These are phyloP conservation scores for Backusella psychrophila DNA, from an alignment of 192 early-diverging fungal species.

Conservation along the genomic window DNA sequence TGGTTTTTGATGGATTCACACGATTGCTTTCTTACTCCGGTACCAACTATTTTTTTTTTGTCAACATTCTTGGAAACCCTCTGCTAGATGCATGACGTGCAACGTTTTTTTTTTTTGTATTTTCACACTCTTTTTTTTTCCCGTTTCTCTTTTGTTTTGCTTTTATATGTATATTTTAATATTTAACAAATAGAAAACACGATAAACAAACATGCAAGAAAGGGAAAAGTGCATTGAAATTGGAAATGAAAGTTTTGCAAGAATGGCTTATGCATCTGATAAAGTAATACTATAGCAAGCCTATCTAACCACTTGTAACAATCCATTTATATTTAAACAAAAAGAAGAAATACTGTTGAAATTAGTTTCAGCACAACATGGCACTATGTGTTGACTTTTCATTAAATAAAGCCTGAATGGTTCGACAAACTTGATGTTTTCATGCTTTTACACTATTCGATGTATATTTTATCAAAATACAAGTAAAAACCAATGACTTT, in stretches of 20 bases:
- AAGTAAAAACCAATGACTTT: not conserved
- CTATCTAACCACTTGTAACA: not conserved
- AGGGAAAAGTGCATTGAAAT: not conserved
- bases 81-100: not conserved
- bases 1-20: conserved; percentile 4
- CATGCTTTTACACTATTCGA: not conserved
- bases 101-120: not conserved
- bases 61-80: not conserved
- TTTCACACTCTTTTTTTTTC: not conserved
- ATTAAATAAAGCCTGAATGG: not conserved
- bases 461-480: not conserved
- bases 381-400: not conserved
- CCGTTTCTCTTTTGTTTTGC: not conserved
- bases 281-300: not conserved
- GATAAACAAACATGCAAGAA: not conserved
- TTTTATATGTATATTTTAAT: not conserved
- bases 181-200: not conserved
- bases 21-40: conserved; percentile 1
- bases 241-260: not conserved
- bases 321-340: not conserved
- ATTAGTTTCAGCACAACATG: not conserved
- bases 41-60: not conserved
- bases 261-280: not conserved
- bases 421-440: not conserved
- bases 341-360: not conserved